Conservation (phyloP, 106 monocot species). For the Dioscorea zingiberensis region DNA sequence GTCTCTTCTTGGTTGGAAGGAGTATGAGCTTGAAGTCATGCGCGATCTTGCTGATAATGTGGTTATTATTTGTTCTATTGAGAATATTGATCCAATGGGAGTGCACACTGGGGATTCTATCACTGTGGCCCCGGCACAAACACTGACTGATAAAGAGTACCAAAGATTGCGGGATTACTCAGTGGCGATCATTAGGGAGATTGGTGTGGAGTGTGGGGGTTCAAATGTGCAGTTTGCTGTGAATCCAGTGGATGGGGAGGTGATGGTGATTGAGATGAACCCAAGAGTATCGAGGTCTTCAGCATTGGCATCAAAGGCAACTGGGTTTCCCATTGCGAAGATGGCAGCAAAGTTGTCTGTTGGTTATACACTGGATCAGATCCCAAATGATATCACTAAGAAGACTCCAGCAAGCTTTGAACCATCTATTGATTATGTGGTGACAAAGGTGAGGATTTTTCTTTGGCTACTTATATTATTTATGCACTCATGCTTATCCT, state of each 20-base stretch:
- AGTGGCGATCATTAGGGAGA: constrained; percentile 86
- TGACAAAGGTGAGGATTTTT: constrained; percentile 67
- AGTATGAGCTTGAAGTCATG: constrained; percentile 98
- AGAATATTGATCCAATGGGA: constrained; percentile 97
- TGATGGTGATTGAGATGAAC: constrained; percentile 99
- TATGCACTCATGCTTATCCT: too few species aligned
- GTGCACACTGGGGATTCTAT: constrained; percentile 97
- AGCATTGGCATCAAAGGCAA: constrained; percentile 90
- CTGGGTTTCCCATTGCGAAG: constrained; percentile 97
- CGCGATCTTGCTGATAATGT: constrained; percentile 96
- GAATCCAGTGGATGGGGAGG: constrained; percentile 90
- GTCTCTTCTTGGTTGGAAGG: constrained; percentile 97
- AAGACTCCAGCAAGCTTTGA: constrained; percentile 99
- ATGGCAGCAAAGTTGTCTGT: constrained; percentile 95
- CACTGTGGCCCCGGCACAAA: constrained; percentile 94
- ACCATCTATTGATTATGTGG: constrained; percentile 97
- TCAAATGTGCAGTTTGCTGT: constrained; percentile 99
- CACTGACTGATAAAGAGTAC: constrained; percentile 94
- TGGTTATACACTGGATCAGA: constrained; percentile 94
- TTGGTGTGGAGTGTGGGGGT: constrained; percentile 97
- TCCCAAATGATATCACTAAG: constrained; percentile 98
- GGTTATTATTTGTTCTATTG: constrained; percentile 95
- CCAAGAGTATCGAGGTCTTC: constrained; percentile 96
- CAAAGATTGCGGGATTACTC: constrained; percentile 90
- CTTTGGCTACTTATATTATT: neutral